These are phyloP conservation scores for Oropetium thomaeum DNA, from an alignment of 176 grass and related monocot species.

Conservation along the genomic window DNA sequence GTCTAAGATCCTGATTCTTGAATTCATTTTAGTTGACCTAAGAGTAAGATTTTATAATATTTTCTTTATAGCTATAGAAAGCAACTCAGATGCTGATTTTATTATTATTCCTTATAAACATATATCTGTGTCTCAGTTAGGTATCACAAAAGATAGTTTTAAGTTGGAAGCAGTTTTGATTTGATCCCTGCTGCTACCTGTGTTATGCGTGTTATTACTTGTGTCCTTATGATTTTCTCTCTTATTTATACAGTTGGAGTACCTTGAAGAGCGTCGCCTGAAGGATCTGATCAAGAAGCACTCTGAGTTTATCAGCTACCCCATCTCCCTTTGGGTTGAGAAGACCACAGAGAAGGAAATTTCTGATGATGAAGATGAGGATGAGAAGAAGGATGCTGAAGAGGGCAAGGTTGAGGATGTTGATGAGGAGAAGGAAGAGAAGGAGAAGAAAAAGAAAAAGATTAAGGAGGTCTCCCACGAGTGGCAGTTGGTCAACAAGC, in stretches of 20 bases:
- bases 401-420: constrained; percentile 93
- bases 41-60: too few species aligned
- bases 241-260: constrained; percentile 54
- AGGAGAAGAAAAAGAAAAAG: constrained; percentile 97
- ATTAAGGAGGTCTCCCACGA: constrained; percentile 99
- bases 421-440: constrained; percentile 90
- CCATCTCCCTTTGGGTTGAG: constrained; percentile 89
- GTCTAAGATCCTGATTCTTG: too few species aligned
- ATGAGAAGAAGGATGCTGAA: constrained; percentile 91
- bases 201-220: not conserved
- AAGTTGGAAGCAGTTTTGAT: too few species aligned
- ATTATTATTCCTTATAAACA: too few species aligned
- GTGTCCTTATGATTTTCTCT: not conserved
- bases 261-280: constrained; percentile 91
- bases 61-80: too few species aligned
- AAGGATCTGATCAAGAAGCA: constrained; percentile 98
- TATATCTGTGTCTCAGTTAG: too few species aligned
- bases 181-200: not conserved
- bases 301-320: constrained; percentile 98
- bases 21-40: too few species aligned
- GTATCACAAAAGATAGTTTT: too few species aligned
- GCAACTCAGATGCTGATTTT: too few species aligned
- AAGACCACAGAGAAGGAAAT: constrained; percentile 99
- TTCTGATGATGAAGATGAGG: constrained; percentile 95
- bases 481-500: constrained; percentile 91